Percentiles rank a stretch among this genome's conserved stretches.
These are phyloP conservation scores for Fusarium robinianum DNA, from an alignment of 2,329 filamentous ascomycete species.

Conservation along the genomic window DNA sequence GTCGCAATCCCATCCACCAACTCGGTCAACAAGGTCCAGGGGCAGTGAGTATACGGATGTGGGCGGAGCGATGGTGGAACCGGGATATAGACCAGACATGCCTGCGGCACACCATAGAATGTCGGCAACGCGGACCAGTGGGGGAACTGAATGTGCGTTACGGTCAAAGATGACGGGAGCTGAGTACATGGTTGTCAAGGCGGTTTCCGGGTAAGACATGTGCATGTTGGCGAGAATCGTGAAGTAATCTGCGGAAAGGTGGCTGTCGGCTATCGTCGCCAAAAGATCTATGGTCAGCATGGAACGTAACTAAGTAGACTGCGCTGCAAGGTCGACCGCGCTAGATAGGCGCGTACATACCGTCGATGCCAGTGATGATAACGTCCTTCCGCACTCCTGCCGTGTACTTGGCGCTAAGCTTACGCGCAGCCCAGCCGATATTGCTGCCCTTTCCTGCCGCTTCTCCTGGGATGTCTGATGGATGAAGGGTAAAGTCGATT, in stretches of 20 bases:
- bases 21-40: constrained; percentile 67
- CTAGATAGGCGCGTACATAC: constrained; percentile 55
- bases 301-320: not conserved
- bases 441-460: constrained; percentile 77
- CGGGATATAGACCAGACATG: constrained; percentile 68
- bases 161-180: constrained; percentile 76
- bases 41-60: constrained; percentile 76
- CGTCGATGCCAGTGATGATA: constrained; percentile 73
- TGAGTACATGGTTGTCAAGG: constrained; percentile 66
- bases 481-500: constrained; percentile 71
- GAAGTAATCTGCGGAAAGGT: constrained; percentile 71
- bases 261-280: constrained; percentile 64
- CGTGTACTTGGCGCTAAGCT: constrained; percentile 65
- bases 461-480: constrained; percentile 66
- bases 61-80: constrained; percentile 68
- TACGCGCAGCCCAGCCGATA: constrained; percentile 70
- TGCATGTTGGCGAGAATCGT: constrained; percentile 67
- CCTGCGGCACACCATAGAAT: constrained; percentile 74
- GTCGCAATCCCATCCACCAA: constrained; percentile 73
- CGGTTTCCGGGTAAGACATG: constrained; percentile 60
- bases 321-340: too few species aligned
- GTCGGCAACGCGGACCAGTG: constrained; percentile 71
- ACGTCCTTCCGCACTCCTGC: constrained; percentile 60
- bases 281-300: constrained; percentile 12
- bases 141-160: constrained; percentile 69